Evolutionary conservation across 306 rosid species (phyloP), one percentile per base, ranked within the genome.

Genomic region (Vigna radiata): DNA sequence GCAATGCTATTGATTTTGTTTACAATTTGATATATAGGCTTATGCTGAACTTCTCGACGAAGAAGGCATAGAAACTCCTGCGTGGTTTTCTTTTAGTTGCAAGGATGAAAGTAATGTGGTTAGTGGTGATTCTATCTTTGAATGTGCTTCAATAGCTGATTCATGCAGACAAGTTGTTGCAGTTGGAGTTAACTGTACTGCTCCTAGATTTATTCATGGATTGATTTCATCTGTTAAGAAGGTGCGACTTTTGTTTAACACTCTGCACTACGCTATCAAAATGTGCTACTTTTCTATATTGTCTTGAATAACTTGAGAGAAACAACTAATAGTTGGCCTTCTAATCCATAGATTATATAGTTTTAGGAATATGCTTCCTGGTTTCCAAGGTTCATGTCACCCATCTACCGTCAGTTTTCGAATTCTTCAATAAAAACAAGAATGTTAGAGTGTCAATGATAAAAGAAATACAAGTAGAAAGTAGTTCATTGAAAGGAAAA

Each of bases 171-270:
- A 87, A 50, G 92, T 91, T 3, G 89, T 79, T 41, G 95, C 98
- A 2, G 90, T 92, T 61, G 96, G 96, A 71, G 91, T 92, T 83
- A 94, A 92, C 82, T 94, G 97, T 67, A 92, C 97, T 6, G 88
- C 96, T 65, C 97, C 98, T 17, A 85, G 98, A 85, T 89, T 79
- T 68, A 87, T 94, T 85, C 93, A 84, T 50, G 89, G 90, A 49
- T 77, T 94, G 54, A 81, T 90, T 85, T 87, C 88, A 11, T 87
- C 85, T 37, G 87, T 92, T 39, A 68, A 11, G 37, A 82, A 84
- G 95, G 98, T 91, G 39, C 10, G 33, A n/a, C 53, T 73, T 77
- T 65, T 43, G 17, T 67, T 47, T 25, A 70, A 46, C 21, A 64
- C 50, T 29, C 19, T 41, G 65, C 39, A 61, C 43, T 31, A 7